Base-by-base conservation (phyloP, 1,139 yeast genomes). In the Scheffersomyces quercinus region DNA sequence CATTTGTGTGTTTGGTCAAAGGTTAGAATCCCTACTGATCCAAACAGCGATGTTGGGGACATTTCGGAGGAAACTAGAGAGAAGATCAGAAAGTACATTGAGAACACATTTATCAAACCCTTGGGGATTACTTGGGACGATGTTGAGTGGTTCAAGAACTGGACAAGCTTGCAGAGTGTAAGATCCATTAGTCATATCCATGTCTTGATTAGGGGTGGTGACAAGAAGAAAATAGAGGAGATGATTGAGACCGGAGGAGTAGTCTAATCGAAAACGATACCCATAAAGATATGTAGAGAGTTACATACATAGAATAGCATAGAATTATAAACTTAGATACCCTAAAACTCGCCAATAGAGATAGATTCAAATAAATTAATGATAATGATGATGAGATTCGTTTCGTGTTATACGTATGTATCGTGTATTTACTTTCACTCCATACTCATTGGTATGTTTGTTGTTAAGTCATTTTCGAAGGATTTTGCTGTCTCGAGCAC, bases 121-220 rank as follows among this genome's bases (percentile, higher is more conserved):
- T 56, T 74, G 32, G 72, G 71, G 0, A 53, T 79, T 14, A 51
- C 58, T 1, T 48, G 63, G 44, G 67, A 68, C 5, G 60, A 76
- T 41, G 54, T 82, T 10, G 54, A 72, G 3, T 82, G 88, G 88
- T 82, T 82, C 60, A 74, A 82, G 51, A 82, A 82, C 55, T 82
- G 84, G 81, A 75, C 79, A 5, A 68, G 76, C 6, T 61, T 82
- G 36, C 88, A 82, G 55, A 79, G 85, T 53, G 82, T 82, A 6
- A 70, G 70, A 47, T 69, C 76, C 29, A 67, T 82, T 30, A 81
- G 85, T 36, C 88, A 82, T 56, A 64, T 82, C 15, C 88, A 82
- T 57, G 78, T 82, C 1, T 54, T 82, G 29, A 55, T 82, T 13
- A 69, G 64, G 41, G 77, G 33, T 8, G 33, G 33, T 2, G 33